Evolutionary conservation across 176 grass and related monocot genomes (phyloP).

Genomic region (Canna indica): DNA sequence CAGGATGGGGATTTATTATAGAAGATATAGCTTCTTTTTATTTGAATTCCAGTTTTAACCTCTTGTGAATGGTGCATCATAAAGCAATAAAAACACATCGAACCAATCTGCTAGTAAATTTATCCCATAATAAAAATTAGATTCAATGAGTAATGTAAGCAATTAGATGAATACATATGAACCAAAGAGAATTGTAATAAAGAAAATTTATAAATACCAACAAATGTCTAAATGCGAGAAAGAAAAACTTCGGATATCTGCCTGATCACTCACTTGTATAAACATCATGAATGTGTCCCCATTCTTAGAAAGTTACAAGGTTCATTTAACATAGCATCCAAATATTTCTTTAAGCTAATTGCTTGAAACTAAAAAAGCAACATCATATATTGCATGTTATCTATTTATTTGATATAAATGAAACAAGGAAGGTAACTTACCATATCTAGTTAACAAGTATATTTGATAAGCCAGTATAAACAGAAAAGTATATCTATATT

Average conservation of each 20-base stretch:
- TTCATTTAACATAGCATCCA: too few relatives aligned
- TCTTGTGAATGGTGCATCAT: constrained; percentile 33
- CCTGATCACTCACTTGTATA: not conserved
- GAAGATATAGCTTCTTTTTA: constrained; percentile 40
- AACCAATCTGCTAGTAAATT: constrained; percentile 33
- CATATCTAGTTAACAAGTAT: too few relatives aligned
- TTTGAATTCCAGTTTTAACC: constrained; percentile 28
- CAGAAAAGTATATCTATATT: too few relatives aligned
- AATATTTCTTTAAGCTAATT: too few relatives aligned
- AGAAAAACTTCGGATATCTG: not conserved
- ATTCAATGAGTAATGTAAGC: not conserved
- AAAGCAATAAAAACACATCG: constrained; percentile 39
- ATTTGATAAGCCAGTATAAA: too few relatives aligned
- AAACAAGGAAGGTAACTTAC: too few relatives aligned
- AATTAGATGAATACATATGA: not conserved
- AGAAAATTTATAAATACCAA: not conserved
- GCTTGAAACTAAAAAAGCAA: too few relatives aligned
- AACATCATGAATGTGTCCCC: too few relatives aligned
- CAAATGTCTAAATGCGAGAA: not conserved
- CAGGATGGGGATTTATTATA: constrained; percentile 38
- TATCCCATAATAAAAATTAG: constrained; percentile 17
- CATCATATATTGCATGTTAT: too few relatives aligned
- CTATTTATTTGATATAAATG: too few relatives aligned
- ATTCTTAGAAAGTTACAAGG: too few relatives aligned
- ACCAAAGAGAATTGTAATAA: not conserved